phyloP scores from a whole-genome alignment of 768 basidiomycete genomes.

The Pulveroboletus sp. region DNA sequence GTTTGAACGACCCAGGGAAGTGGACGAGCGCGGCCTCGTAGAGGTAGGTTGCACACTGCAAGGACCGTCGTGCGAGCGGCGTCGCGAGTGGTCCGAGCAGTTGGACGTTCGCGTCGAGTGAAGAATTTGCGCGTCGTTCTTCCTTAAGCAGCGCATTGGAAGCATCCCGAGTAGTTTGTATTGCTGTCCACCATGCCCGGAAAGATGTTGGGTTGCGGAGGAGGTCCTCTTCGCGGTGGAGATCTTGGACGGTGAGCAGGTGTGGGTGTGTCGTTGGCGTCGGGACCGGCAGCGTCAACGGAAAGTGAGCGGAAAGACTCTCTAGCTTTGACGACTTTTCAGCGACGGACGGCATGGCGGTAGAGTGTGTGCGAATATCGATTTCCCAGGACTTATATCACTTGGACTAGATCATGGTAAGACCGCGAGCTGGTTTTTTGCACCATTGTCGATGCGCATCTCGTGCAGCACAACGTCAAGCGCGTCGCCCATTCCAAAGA shows the following conservation, averaged over 20 bases:
- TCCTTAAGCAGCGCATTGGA: slow-evolving; percentile 55
- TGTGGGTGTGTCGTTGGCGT: slow-evolving; percentile 75
- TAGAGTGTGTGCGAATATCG: background rate
- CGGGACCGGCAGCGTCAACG: slow-evolving; percentile 83
- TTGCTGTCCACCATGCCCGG: slow-evolving; percentile 89
- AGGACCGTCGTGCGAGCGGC: slow-evolving; percentile 63
- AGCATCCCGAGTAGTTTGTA: slow-evolving; percentile 70
- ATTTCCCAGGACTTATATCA: background rate
- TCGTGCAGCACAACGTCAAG: slow-evolving; percentile 64
- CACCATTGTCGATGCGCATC: background rate
- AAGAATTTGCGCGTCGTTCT: slow-evolving; percentile 43
- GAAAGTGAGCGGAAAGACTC: slow-evolving; percentile 61
- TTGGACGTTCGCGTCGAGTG: slow-evolving; percentile 47
- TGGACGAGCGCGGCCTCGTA: slow-evolving; percentile 89
- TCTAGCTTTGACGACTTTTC: slow-evolving; percentile 47
- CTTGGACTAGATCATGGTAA: slow-evolving; percentile 24
- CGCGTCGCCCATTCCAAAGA: slow-evolving; percentile 57
- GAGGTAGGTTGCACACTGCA: slow-evolving; percentile 87
- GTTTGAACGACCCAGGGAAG: slow-evolving; percentile 88
- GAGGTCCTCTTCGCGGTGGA: slow-evolving; percentile 92
- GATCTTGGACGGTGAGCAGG: slow-evolving; percentile 70
- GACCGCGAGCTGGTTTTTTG: background rate
- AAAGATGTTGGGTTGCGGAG: slow-evolving; percentile 88
- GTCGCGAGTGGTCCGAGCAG: slow-evolving; percentile 82
- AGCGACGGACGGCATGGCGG: slow-evolving; percentile 57